Evolutionary conservation across 2,329 filamentous ascomycete species (phyloP).

Genomic region (Periconia digitata): DNA sequence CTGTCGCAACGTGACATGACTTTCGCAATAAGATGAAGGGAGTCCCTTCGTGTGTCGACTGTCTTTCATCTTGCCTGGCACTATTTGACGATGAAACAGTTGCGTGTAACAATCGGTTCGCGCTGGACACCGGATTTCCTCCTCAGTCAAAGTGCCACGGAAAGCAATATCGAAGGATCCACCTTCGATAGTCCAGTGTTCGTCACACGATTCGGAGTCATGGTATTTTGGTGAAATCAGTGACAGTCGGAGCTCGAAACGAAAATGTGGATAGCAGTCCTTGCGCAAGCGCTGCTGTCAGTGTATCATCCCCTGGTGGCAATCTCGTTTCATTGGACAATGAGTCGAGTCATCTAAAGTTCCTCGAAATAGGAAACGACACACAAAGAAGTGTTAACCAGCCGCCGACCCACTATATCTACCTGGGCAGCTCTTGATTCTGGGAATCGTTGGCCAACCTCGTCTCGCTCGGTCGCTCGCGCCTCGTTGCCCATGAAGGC

Average conservation of each 20-base stretch:
- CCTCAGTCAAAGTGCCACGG: neutral
- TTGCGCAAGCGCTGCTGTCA: neutral
- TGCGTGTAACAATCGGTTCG: neutral
- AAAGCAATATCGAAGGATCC: neutral
- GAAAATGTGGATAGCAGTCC: neutral
- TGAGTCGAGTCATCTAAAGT: neutral
- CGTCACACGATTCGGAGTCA: neutral
- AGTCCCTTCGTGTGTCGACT: neutral
- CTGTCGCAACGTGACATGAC: neutral
- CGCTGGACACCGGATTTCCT: neutral
- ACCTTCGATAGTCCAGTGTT: neutral
- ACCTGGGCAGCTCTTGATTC: neutral
- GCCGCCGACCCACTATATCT: constrained; percentile 2
- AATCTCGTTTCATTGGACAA: neutral
- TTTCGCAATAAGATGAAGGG: neutral
- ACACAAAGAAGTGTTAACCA: neutral
- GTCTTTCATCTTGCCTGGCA: neutral
- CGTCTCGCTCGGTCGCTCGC: neutral
- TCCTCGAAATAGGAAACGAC: neutral
- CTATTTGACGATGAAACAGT: neutral
- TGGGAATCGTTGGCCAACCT: neutral
- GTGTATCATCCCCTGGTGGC: neutral
- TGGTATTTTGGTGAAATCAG: neutral
- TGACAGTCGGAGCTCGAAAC: neutral
- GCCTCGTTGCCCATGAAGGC: neutral